Percentiles rank a stretch among this genome's conserved stretches.
Conservation (phyloP, 1,284 basidiomycete genomes). For the Ceratobasidium sp. region DNA sequence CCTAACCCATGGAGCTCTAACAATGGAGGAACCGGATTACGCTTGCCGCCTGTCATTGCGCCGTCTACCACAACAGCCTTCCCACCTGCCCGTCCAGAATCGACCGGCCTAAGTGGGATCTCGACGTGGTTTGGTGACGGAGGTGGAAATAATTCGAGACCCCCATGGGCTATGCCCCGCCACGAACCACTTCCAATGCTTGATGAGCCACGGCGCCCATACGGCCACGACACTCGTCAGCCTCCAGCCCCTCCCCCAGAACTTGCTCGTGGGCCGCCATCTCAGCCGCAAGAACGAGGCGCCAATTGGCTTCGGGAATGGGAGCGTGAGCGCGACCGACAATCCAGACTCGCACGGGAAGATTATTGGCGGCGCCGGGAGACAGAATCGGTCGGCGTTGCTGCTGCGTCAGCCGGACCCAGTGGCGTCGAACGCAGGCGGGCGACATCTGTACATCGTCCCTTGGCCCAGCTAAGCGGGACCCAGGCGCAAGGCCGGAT, state of each 20-base stretch:
- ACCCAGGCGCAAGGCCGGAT: slow-evolving; percentile 24
- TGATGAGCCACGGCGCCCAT: slow-evolving; percentile 3
- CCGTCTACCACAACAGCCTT: not conserved
- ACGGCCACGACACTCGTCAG: not conserved
- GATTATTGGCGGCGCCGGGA: slow-evolving; percentile 21
- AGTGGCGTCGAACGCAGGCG: not conserved
- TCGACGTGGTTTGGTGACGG: slow-evolving; percentile 9
- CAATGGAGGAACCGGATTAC: slow-evolving; percentile 5
- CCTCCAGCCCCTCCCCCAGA: not conserved
- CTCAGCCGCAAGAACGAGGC: not conserved
- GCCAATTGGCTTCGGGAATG: slow-evolving; percentile 37
- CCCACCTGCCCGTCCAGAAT: not conserved
- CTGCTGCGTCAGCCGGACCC: not conserved
- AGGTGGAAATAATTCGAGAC: not conserved
- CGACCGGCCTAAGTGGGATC: slow-evolving; percentile 2
- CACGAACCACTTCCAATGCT: slow-evolving; percentile 29
- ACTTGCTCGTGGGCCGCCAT: not conserved
- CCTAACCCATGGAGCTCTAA: not conserved
- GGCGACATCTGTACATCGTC: not conserved
- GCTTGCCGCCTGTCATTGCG: slow-evolving; percentile 12
- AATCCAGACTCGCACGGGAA: slow-evolving; percentile 22
- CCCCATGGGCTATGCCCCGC: slow-evolving; percentile 19
- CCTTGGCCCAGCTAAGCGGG: slow-evolving; percentile 24
- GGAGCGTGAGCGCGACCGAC: slow-evolving; percentile 24
- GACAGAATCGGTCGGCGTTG: not conserved